phyloP scores from a whole-genome alignment of 441 rosid genomes.

The Geranium incanum region DNA sequence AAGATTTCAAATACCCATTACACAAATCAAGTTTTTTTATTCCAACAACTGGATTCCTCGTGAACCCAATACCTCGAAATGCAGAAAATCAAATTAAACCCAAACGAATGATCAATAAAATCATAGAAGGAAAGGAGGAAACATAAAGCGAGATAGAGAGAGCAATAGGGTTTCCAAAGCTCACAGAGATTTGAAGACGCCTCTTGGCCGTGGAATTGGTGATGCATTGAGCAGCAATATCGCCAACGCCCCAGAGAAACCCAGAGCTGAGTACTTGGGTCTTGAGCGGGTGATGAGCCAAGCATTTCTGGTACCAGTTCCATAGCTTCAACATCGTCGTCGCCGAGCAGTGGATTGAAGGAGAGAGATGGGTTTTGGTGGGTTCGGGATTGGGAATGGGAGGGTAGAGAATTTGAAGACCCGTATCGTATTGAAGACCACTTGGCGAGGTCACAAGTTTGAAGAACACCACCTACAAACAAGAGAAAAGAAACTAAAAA shows the following conservation, averaged over 20 bases:
- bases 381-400: neutral
- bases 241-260: slow-evolving; percentile 81
- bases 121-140: slow-evolving; percentile 17
- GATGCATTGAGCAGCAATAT: slow-evolving; percentile 83
- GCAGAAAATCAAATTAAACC: neutral
- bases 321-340: slow-evolving; percentile 61
- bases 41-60: neutral
- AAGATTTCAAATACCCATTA: neutral
- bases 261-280: slow-evolving; percentile 90
- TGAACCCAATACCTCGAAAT: slow-evolving; percentile 4
- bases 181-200: slow-evolving; percentile 37
- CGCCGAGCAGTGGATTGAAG: neutral
- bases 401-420: neutral
- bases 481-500: no score
- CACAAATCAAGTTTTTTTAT: neutral
- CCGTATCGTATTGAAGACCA: neutral
- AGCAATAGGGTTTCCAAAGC: slow-evolving; percentile 6
- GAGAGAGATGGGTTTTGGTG: neutral
- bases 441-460: neutral
- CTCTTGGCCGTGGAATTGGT: slow-evolving; percentile 63
- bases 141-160: neutral
- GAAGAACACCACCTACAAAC: neutral
- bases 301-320: slow-evolving; percentile 81
- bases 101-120: slow-evolving; percentile 14
- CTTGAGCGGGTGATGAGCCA: slow-evolving; percentile 65